Base-by-base conservation (phyloP, 768 basidiomycete species). In the Macrolepiota dolichaula region DNA sequence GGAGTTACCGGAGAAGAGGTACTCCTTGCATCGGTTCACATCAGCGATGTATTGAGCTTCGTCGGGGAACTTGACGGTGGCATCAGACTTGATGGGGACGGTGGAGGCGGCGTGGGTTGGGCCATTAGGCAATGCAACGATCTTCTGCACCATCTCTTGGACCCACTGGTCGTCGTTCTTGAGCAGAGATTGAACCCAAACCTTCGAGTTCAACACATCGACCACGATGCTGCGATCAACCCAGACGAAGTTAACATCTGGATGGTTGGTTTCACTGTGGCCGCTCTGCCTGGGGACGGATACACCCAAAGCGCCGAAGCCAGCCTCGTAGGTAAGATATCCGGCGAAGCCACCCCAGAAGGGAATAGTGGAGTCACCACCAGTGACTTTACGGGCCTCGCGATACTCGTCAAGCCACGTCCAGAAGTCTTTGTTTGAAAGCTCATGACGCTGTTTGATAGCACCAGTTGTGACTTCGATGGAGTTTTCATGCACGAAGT, bases 271-370 rank as follows among this genome's bases (percentile, higher is more conserved):
- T 37, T 59, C 42, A 51, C 63, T 37, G n/a, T 37, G 12, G 35
- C 50, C 62, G 32, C 61, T 69, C 17, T 65, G 50, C 59, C 69
- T 66, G 38, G 71, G 73, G 27, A 79, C 70, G 57, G 78, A 72
- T 53, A 87, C 74, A 22, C 76, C 70, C 25, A 92, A 72, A 6
- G 83, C 77, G 47, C 81, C 73, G 4, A 87, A 80, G 12, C 91
- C 92, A 17, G 92, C 77, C 70, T 93, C 92, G 68, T 94, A 94
- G 65, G 88, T 89, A 62, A 94, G 73, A 62, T 82, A 85, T 9
- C 92, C 92, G 24, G 93, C 72, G 13, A 94, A 76, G 24, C 92
- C 92, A 37, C 91, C 92, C 90, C 91, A 92, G 70, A 94, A 94
- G 0, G 91, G 92, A 47, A 85, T 70, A 10, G 85, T 79, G 6